phyloP scores from a whole-genome alignment of 208 protist species.

The Trypanosoma cruzi region DNA sequence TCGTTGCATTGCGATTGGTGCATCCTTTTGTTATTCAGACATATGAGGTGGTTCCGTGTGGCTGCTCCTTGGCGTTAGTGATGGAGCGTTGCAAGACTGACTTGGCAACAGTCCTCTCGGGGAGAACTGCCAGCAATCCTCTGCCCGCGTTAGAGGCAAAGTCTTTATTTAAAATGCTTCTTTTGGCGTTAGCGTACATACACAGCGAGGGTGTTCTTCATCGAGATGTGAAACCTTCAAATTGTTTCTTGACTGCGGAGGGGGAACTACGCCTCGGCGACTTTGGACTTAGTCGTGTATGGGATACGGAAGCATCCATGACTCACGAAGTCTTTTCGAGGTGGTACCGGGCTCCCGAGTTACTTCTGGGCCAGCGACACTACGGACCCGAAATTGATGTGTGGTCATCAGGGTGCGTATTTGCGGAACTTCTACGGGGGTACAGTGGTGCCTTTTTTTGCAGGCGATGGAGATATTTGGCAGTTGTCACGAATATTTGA shows the following conservation, averaged over 20 bases:
- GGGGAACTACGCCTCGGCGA: conserved; percentile 55
- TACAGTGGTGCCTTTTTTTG: conserved; percentile 92
- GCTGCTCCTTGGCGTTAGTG: conserved; percentile 64
- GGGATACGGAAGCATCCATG: conserved; percentile 45
- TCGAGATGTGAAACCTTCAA: conserved; percentile 89
- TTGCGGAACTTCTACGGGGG: conserved; percentile 84
- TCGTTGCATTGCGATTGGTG: conserved; percentile 47
- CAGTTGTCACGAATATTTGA: conserved; percentile 96
- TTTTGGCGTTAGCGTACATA: conserved; percentile 61
- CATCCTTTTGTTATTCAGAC: conserved; percentile 65
- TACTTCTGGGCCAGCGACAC: conserved; percentile 68
- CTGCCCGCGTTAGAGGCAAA: conserved; percentile 32
- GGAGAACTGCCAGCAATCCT: conserved; percentile 30
- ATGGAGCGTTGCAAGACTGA: conserved; percentile 82
- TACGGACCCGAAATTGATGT: conserved; percentile 90
- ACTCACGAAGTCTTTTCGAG: conserved; percentile 89
- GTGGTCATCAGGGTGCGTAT: conserved; percentile 92
- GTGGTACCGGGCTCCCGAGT: conserved; percentile 92
- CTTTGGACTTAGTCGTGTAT: conserved; percentile 55
- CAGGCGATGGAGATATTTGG: conserved; percentile 97
- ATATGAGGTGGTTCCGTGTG: conserved; percentile 66
- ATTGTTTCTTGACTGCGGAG: conserved; percentile 74
- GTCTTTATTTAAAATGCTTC: conserved; percentile 56
- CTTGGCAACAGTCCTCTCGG: conserved; percentile 43
- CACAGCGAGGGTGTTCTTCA: conserved; percentile 75